Percentiles rank a stretch among this genome's conserved stretches.
Evolutionary conservation across 1,284 basidiomycete species (phyloP).

Genomic region (Moesziomyces parantarcticus): DNA sequence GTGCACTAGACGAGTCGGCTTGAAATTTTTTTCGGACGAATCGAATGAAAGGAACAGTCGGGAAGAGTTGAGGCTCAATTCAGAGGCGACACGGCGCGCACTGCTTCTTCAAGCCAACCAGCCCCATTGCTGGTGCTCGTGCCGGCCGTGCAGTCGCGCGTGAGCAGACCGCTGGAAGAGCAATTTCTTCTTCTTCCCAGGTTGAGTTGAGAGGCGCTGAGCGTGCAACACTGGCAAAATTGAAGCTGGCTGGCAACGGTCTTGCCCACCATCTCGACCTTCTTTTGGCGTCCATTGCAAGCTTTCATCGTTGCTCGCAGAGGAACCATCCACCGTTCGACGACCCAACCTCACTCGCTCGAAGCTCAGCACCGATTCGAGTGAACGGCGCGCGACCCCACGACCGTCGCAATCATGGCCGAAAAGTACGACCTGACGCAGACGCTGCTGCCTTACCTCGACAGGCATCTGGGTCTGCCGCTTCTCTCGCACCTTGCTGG

Average conservation of each 20-base stretch:
- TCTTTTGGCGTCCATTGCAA: conserved; percentile 33
- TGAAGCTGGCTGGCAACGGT: neutral
- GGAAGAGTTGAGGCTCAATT: neutral
- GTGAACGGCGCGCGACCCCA: conserved; percentile 7
- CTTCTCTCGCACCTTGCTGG: conserved; percentile 81
- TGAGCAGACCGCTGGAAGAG: neutral
- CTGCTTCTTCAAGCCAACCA: neutral
- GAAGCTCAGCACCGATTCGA: conserved; percentile 4
- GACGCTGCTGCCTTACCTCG: conserved; percentile 79
- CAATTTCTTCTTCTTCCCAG: conserved; percentile 8
- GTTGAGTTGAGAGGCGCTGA: neutral
- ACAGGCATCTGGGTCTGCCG: conserved; percentile 92
- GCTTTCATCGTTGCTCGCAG: conserved; percentile 32
- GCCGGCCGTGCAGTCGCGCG: neutral
- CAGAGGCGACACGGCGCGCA: neutral
- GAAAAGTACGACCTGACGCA: conserved; percentile 77
- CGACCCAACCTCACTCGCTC: neutral
- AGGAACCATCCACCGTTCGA: conserved; percentile 11
- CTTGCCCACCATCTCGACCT: conserved; percentile 39
- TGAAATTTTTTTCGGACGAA: neutral
- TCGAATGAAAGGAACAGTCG: neutral
- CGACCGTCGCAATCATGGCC: conserved; percentile 51
- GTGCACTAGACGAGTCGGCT: too few relatives aligned
- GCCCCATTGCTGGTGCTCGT: too few relatives aligned
- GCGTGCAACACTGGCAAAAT: conserved; percentile 6